phyloP scores from a whole-genome alignment of 306 rosid species.

The Citrullus amarus region DNA sequence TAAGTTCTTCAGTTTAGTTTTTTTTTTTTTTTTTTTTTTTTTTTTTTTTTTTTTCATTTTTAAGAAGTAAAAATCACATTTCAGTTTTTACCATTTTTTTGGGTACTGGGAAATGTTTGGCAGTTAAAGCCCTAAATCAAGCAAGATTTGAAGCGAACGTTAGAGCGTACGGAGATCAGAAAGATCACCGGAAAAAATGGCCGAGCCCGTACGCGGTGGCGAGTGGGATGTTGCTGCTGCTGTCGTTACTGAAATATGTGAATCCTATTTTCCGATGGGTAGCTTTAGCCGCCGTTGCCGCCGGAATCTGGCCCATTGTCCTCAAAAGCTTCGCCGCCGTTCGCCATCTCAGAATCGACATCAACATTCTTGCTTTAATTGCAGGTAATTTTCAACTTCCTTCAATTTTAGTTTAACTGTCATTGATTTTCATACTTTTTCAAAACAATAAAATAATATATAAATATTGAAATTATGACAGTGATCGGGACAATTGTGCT shows the following conservation, averaged over 20 bases:
- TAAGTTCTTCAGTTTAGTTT: no score
- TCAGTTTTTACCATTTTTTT: background rate
- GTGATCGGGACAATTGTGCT: conserved; percentile 66
- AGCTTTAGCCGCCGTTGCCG: conserved; percentile 66
- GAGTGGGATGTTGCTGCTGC: conserved; percentile 43
- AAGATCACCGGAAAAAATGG: conserved; percentile 42
- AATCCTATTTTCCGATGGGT: conserved; percentile 43
- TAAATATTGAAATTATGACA: conserved; percentile 16
- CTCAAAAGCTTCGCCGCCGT: conserved; percentile 39
- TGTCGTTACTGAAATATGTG: conserved; percentile 48
- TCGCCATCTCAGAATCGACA: conserved; percentile 48
- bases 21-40: no score
- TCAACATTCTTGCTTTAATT: conserved; percentile 58
- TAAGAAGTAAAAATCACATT: no score
- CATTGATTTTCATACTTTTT: no score
- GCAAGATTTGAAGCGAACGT: conserved; percentile 70
- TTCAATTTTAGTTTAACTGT: no score
- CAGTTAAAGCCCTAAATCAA: conserved; percentile 77
- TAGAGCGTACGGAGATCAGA: conserved; percentile 39
- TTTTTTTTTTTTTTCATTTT: no score
- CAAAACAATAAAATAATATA: no score
- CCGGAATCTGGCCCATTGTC: conserved; percentile 37
- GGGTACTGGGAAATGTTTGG: background rate
- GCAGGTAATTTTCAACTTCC: conserved; percentile 44
- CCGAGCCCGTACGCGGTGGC: conserved; percentile 64